Conservation (phyloP, 2,329 filamentous ascomycete species). For the Raffaelea ambrosiae region DNA sequence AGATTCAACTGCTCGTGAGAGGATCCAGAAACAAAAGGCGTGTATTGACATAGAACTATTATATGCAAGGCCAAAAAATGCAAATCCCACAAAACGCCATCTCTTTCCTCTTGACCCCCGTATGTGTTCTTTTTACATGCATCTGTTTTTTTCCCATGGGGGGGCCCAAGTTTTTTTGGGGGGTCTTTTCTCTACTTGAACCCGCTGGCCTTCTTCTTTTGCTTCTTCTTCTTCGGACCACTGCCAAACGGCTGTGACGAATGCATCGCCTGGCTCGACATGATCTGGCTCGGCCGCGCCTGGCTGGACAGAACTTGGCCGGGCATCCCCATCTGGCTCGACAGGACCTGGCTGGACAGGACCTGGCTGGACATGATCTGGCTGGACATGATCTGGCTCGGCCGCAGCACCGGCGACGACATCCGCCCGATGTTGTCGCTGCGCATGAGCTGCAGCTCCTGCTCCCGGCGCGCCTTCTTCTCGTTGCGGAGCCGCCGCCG, state of each 20-base stretch:
- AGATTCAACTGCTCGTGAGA: no score
- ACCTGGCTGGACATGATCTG: slow-evolving; percentile 4
- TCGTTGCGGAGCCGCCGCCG: slow-evolving; percentile 19
- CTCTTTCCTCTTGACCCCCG: no score
- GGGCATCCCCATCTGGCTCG: background rate
- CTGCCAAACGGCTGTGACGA: slow-evolving; percentile 15
- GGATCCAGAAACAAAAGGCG: no score
- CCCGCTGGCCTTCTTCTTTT: slow-evolving; percentile 36
- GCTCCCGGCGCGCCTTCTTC: slow-evolving; percentile 14
- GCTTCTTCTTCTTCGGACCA: slow-evolving; percentile 28
- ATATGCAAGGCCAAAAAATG: no score
- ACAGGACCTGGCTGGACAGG: background rate
- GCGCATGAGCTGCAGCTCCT: slow-evolving; percentile 11
- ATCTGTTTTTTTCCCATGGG: no score
- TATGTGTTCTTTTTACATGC: no score
- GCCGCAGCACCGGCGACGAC: slow-evolving; percentile 5
- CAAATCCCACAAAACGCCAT: no score
- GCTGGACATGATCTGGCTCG: slow-evolving; percentile 7
- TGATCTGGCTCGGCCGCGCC: slow-evolving; percentile 21
- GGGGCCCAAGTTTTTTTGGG: no score
- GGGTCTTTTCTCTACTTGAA: slow-evolving; percentile 27
- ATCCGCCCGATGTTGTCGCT: background rate
- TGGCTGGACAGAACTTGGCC: slow-evolving; percentile 1
- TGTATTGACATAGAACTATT: no score
- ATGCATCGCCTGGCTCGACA: slow-evolving; percentile 10